These are phyloP conservation scores for Protomyces gravidus DNA, from an alignment of 1,139 yeast genomes.

Conservation along the genomic window DNA sequence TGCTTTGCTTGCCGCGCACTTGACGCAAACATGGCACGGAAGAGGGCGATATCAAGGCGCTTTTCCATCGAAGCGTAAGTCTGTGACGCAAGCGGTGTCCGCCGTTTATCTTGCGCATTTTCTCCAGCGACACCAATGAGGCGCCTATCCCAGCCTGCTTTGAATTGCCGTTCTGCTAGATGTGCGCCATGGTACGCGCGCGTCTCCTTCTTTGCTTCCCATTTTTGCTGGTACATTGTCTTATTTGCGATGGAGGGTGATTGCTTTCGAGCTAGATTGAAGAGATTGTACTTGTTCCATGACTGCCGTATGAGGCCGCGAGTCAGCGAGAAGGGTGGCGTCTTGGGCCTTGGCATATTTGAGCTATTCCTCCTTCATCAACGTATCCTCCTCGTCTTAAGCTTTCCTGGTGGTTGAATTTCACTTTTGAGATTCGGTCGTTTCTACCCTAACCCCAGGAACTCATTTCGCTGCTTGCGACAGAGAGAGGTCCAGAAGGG, in stretches of 20 bases:
- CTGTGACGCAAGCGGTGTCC: conserved; percentile 79
- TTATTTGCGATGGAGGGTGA: conserved; percentile 52
- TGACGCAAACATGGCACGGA: conserved; percentile 89
- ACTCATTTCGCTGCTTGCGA: too few relatives aligned
- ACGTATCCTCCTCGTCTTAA: not conserved
- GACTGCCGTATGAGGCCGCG: conserved; percentile 60
- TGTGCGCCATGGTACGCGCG: conserved; percentile 96
- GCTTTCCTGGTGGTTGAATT: not conserved
- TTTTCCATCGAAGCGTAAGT: conserved; percentile 84
- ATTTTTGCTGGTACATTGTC: conserved; percentile 81
- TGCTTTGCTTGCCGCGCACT: conserved; percentile 92
- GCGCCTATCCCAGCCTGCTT: conserved; percentile 32
- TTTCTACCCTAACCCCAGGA: not conserved
- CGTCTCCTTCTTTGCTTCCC: conserved; percentile 86
- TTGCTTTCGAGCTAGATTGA: conserved; percentile 72
- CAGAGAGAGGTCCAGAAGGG: too few relatives aligned
- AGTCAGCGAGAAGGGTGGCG: conserved; percentile 14
- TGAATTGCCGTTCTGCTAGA: conserved; percentile 75
- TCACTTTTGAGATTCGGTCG: not conserved
- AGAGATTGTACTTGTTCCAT: conserved; percentile 86
- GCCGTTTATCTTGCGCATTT: conserved; percentile 36
- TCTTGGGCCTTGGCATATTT: conserved; percentile 6
- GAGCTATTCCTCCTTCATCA: not conserved
- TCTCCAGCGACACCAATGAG: conserved; percentile 30
- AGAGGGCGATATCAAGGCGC: conserved; percentile 81